Evolutionary conservation across 2,329 filamentous ascomycete genomes (phyloP).

Genomic region (Xylaria sp.): DNA sequence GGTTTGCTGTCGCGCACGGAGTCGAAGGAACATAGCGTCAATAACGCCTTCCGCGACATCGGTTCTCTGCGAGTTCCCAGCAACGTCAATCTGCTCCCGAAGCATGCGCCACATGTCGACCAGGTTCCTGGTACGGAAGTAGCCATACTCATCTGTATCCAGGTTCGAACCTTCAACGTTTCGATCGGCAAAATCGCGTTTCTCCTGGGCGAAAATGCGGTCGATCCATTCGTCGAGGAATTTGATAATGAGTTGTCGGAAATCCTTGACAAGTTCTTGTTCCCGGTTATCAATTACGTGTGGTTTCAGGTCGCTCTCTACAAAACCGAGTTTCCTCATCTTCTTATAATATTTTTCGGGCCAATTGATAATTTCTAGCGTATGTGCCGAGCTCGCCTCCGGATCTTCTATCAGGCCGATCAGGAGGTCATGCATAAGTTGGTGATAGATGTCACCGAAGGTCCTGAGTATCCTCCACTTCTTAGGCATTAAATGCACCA

Average conservation of each 20-base stretch:
- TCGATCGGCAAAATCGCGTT: conserved; percentile 78
- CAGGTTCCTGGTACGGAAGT: conserved; percentile 88
- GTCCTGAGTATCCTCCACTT: conserved; percentile 96
- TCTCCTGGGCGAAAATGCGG: conserved; percentile 83
- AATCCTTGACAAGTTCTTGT: conserved; percentile 88
- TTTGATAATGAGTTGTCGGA: conserved; percentile 92
- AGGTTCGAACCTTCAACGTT: conserved; percentile 75
- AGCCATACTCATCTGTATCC: conserved; percentile 86
- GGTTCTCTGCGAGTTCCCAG: conserved; percentile 80
- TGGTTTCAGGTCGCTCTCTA: conserved; percentile 75
- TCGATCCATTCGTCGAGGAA: conserved; percentile 98
- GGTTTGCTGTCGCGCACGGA: conserved; percentile 80
- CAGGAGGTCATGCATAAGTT: conserved; percentile 93
- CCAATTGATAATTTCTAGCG: conserved; percentile 92
- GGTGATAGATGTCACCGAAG: conserved; percentile 89
- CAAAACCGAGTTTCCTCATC: conserved; percentile 87
- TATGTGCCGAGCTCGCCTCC: conserved; percentile 82
- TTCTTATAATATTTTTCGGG: conserved; percentile 95
- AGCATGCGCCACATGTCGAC: conserved; percentile 98
- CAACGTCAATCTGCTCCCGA: conserved; percentile 86
- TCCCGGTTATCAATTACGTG: conserved; percentile 92
- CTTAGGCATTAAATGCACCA: conserved; percentile 89
- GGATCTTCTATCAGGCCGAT: conserved; percentile 82
- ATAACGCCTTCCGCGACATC: conserved; percentile 96
- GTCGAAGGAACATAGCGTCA: conserved; percentile 90